Conservation (phyloP, 257 asterid species). For the Solanum etuberosum region DNA sequence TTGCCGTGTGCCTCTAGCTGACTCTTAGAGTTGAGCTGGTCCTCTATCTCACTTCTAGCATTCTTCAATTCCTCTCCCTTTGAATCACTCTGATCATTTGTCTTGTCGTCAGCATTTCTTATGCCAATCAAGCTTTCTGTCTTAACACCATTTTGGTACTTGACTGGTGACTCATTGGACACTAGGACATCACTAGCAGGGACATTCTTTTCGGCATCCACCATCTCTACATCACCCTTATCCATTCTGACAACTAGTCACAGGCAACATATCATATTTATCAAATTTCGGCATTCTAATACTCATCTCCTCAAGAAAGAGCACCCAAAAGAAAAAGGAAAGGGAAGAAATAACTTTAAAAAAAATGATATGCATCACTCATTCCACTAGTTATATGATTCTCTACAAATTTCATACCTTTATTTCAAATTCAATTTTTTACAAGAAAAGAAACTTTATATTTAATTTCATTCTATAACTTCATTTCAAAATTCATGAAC, state of each 20-base stretch:
- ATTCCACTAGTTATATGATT: background rate
- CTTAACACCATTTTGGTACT: too few species aligned
- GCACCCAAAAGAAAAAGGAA: background rate
- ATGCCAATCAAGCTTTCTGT: too few species aligned
- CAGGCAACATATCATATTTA: background rate
- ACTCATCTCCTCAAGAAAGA: background rate
- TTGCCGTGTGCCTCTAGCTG: background rate
- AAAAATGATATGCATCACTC: background rate
- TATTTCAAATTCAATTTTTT: background rate
- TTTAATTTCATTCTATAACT: too few species aligned
- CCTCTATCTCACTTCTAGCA: constrained; percentile 5
- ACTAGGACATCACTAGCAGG: too few species aligned
- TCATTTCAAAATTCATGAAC: too few species aligned
- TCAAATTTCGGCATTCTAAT: background rate
- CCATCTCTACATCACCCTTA: constrained; percentile 41
- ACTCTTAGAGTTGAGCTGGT: background rate
- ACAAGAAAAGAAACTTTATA: background rate
- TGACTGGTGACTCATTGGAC: too few species aligned
- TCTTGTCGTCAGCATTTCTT: background rate
- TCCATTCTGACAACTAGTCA: constrained; percentile 25
- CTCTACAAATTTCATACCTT: background rate
- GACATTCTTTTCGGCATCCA: constrained; percentile 18
- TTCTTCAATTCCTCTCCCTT: background rate
- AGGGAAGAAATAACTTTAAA: background rate
- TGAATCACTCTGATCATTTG: constrained; percentile 10